Percentiles rank a stretch among this genome's conserved stretches.
phyloP scores from a whole-genome alignment of 805 yeast genomes.

The Zygosaccharomyces gambellarensis region DNA sequence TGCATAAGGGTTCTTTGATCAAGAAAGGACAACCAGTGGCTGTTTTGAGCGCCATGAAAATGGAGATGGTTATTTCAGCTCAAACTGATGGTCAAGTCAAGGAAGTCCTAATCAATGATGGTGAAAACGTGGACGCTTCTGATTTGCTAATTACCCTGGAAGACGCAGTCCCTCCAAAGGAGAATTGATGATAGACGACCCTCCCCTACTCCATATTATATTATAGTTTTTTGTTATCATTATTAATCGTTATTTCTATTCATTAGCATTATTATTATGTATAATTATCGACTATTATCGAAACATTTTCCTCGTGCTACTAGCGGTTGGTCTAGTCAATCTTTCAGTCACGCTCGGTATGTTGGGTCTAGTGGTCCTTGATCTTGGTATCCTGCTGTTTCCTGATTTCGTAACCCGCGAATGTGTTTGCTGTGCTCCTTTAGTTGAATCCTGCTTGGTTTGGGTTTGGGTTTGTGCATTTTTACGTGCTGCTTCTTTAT shows the following conservation, averaged over 20 bases:
- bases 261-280: slow-evolving; percentile 4
- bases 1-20: slow-evolving; percentile 79
- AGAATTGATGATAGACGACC: slow-evolving; percentile 11
- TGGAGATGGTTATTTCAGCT: slow-evolving; percentile 98
- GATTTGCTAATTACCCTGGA: slow-evolving; percentile 71
- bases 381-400: slow-evolving; percentile 4
- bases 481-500: slow-evolving; percentile 2
- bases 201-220: neutral
- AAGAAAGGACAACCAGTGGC: slow-evolving; percentile 96
- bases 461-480: neutral
- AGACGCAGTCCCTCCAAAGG: slow-evolving; percentile 20
- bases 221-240: neutral
- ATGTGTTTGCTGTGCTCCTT: neutral
- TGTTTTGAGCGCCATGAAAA: slow-evolving; percentile 95
- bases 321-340: slow-evolving; percentile 24
- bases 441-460: neutral
- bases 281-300: slow-evolving; percentile 9
- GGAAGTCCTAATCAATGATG: slow-evolving; percentile 73
- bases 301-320: slow-evolving; percentile 27
- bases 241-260: slow-evolving; percentile 2
- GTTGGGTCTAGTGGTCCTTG: slow-evolving; percentile 13
- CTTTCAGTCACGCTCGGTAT: slow-evolving; percentile 25
- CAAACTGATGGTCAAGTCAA: slow-evolving; percentile 82
- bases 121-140: slow-evolving; percentile 92
- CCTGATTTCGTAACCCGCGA: slow-evolving; percentile 5